Evolutionary conservation across 805 yeast species (phyloP), one percentile per base, ranked within the genome.

Genomic region (Starmera amethionina): DNA sequence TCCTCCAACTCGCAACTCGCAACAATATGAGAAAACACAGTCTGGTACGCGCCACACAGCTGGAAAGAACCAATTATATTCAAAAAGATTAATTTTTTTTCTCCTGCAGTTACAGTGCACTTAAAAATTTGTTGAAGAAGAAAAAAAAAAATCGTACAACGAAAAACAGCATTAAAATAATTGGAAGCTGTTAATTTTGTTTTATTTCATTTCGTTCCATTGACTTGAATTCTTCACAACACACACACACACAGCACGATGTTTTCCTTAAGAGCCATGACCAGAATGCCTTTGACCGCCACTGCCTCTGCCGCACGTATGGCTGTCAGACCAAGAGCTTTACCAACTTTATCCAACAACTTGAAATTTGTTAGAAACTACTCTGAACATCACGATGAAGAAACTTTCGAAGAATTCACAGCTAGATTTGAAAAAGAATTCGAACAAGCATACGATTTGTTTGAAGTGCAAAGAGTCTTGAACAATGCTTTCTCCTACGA

Each of bases 401-500:
- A 88, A 71, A 79, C 95, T 40, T 89, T 85, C 51, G 97, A 88
- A 69, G 96, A 89, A 70, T 88, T 87, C 74, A 86, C 95, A 43
- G 52, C 59, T 47, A 79, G 89, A 77, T 86, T 77, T 71, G 96
- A 87, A 72, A 84, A 87, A 69, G 97, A 93, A 64, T 93, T 93
- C 58, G 97, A 93, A 54, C 87, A 83, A 63, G 95, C 95, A 37
- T 83, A 84, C 64, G 94, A 83, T 62, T 68, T 83, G 43, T 83
- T 83, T 52, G 94, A 83, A 70, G 90, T 83, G 44, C 88, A 80
- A 67, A 86, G 98, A 74, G 89, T 93, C 46, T 77, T 93, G 63
- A 93, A 94, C 80, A 93, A 93, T 73, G 88, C 95, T 67, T 93
- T 93, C 73, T 85, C 97, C 13, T 93, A 93, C 73, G 98, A 93